phyloP scores from a whole-genome alignment of 768 basidiomycete genomes.

The Tricholoma hemisulphureum region DNA sequence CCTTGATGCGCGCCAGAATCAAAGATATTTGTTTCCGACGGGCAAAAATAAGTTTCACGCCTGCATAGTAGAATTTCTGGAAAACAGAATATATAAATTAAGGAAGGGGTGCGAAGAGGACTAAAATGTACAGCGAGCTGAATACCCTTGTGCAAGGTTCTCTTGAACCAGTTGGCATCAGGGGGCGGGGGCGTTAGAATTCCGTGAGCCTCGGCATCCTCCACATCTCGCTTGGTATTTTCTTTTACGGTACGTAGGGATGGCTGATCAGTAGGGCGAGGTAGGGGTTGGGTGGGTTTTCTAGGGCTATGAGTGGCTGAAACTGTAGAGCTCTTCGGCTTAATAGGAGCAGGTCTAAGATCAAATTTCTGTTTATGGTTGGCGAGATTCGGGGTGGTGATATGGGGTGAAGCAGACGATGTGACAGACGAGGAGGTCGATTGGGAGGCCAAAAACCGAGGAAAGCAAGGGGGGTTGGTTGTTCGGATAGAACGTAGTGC shows the following conservation, averaged over 20 bases:
- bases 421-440: conserved; percentile 6
- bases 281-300: conserved; percentile 30
- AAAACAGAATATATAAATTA: not conserved
- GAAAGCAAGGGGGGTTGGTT: conserved; percentile 1
- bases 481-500: not conserved
- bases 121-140: conserved; percentile 40
- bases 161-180: conserved; percentile 55
- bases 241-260: conserved; percentile 42
- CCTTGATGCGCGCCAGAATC: conserved; percentile 54
- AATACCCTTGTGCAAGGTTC: conserved; percentile 47
- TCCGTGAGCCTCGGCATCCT: conserved; percentile 65
- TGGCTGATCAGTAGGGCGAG: conserved; percentile 20
- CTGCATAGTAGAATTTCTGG: conserved; percentile 84
- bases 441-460: conserved; percentile 5
- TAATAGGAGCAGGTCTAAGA: conserved; percentile 63
- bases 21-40: conserved; percentile 53
- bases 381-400: conserved; percentile 17
- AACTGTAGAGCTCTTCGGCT: conserved; percentile 30
- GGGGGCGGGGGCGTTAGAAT: conserved; percentile 65
- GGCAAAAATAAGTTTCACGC: conserved; percentile 67
- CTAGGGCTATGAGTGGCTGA: conserved; percentile 24
- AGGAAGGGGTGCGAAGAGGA: conserved; percentile 4
- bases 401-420: conserved; percentile 17
- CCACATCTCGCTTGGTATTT: conserved; percentile 58
- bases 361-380: conserved; percentile 54